phyloP scores from a whole-genome alignment of 164 flowering plant species.

The Vitis riparia region DNA sequence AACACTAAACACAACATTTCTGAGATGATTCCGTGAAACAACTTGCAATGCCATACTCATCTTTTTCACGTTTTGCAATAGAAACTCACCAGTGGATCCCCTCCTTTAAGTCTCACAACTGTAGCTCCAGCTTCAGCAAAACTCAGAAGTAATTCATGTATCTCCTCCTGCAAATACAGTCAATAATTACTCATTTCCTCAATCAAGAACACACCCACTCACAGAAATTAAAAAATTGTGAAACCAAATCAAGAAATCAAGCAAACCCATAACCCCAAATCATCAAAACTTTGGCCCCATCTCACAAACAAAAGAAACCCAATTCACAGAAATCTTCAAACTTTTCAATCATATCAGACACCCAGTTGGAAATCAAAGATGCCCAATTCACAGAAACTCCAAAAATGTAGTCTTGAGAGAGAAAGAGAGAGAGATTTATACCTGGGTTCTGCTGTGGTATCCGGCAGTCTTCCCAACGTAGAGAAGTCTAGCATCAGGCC shows the following conservation, averaged over 20 bases:
- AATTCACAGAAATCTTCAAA: neutral
- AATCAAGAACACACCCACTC: neutral
- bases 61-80: neutral
- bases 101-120: slow-evolving; percentile 93
- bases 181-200: neutral
- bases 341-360: neutral
- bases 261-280: neutral
- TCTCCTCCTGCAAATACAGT: slow-evolving; percentile 64
- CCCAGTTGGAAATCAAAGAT: slow-evolving; percentile 2
- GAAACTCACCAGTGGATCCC: slow-evolving; percentile 88
- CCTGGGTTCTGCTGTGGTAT: slow-evolving; percentile 97
- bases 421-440: slow-evolving; percentile 11
- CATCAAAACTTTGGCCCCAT: neutral
- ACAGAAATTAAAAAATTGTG: neutral
- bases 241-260: neutral
- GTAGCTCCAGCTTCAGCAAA: slow-evolving; percentile 85
- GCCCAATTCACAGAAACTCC: neutral
- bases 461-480: slow-evolving; percentile 99
- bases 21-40: neutral
- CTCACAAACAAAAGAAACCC: neutral
- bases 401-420: neutral
- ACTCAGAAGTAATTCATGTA: slow-evolving; percentile 82
- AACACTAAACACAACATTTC: neutral
- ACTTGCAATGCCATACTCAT: neutral
- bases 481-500: slow-evolving; percentile 68